Evolutionary conservation across 2,329 filamentous ascomycete species (phyloP), one percentile per base, ranked within the genome.

Genomic region (Ascocoryne sarcoides): DNA sequence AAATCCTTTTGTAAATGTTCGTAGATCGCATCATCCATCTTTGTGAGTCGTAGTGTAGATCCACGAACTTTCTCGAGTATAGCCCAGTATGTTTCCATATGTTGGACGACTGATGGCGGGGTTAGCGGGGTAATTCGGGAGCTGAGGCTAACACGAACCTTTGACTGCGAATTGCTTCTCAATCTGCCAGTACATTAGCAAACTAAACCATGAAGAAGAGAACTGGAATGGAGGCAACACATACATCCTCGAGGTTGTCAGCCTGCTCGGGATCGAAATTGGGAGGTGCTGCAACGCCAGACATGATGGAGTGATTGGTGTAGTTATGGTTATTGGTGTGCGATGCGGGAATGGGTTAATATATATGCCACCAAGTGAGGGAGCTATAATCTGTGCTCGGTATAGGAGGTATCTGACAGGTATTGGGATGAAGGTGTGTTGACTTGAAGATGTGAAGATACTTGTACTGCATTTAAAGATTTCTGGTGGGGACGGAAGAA

Each of bases 101-200:
- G 92, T 65, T 95, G 85, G 28, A 96, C 92, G 37, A 83, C 89
- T 70, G 20, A 35, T 35, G 39, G 43, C 29, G 43, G 45, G 44
- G 49, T 51, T 37, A 52, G 44, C 45, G 48, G 47, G 49, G 45
- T 49, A 51, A 39, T 32, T 31, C 23, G 18, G 33, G 18, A 29
- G 30, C 34, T 5, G 21, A 20, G 9, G 9, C 23, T 36, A 26
- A 21, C 4, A 39, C 49, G 32, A 57, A 87, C 84, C 84, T 72
- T 96, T 96, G 56, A 98, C 92, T 20, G 92, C 92, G 59, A 98
- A 98, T 65, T 96, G 92, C 74, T 95, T 95, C 75, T 98, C 92
- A 62, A 98, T 95, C 85, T 94, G 51, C 31, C 36, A 9, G 31
- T n/a, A 12, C 20, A 31, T 58, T 34, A 57, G 47, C 18, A 28